Conservation (phyloP, 805 yeast species). For the Starmerella vaccinii region DNA sequence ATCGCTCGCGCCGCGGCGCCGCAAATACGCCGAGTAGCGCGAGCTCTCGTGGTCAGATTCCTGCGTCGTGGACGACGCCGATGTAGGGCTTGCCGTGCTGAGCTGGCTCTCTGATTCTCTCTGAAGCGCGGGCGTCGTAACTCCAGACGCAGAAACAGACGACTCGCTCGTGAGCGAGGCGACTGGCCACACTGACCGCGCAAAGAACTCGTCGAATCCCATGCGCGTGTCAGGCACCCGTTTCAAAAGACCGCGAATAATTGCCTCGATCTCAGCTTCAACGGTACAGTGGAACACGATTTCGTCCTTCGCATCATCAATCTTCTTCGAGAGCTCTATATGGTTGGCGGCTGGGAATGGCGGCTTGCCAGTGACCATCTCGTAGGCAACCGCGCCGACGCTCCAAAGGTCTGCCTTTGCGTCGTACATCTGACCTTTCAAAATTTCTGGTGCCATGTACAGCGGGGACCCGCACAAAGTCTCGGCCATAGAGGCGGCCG, state of each 20-base stretch:
- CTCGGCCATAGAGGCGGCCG: constrained; percentile 89
- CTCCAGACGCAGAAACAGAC: neutral
- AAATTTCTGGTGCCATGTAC: constrained; percentile 97
- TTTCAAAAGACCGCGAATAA: constrained; percentile 67
- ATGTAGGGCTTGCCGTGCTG: neutral
- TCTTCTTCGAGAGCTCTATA: constrained; percentile 75
- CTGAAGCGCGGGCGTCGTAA: neutral
- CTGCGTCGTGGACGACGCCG: constrained; percentile 12
- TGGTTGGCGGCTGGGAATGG: constrained; percentile 93
- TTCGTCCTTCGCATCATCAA: constrained; percentile 68
- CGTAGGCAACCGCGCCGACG: constrained; percentile 91
- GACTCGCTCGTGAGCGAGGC: neutral
- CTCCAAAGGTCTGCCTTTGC: constrained; percentile 98
- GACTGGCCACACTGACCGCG: constrained; percentile 27
- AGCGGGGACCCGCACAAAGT: constrained; percentile 95
- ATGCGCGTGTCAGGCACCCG: constrained; percentile 81
- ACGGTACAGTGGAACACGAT: constrained; percentile 63
- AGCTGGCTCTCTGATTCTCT: neutral
- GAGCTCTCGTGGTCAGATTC: neutral
- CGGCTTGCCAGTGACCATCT: constrained; percentile 93
- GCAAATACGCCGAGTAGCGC: constrained; percentile 9
- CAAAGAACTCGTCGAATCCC: constrained; percentile 80
- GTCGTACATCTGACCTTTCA: constrained; percentile 86
- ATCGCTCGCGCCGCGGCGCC: constrained; percentile 12
- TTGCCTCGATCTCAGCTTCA: constrained; percentile 52